Evolutionary conservation across 2,329 filamentous ascomycete species (phyloP).

Genomic region (Mollisia scopiformis): DNA sequence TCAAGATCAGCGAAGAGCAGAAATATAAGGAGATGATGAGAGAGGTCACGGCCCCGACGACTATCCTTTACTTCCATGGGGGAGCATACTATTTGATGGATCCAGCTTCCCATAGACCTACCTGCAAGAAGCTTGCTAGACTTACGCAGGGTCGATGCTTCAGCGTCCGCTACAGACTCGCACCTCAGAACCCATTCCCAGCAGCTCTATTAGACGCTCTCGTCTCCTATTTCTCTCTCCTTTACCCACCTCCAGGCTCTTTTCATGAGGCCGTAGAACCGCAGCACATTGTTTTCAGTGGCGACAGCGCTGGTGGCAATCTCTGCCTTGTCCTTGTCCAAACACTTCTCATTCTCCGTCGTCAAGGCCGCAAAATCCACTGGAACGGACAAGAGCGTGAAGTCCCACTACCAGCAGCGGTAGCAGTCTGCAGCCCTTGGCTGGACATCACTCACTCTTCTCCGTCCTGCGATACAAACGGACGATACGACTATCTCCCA

Average conservation of each 20-base stretch:
- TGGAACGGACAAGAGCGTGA: constrained; percentile 64
- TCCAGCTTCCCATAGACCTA: constrained; percentile 65
- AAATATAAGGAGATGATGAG: constrained; percentile 70
- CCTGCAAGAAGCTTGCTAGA: constrained; percentile 64
- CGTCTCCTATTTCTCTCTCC: constrained; percentile 65
- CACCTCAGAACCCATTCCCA: constrained; percentile 76
- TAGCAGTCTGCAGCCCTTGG: constrained; percentile 69
- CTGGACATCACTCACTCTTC: constrained; percentile 68
- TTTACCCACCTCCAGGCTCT: constrained; percentile 71
- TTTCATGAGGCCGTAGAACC: constrained; percentile 68
- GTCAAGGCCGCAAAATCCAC: constrained; percentile 48
- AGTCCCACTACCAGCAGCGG: constrained; percentile 68
- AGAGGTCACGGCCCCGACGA: constrained; percentile 65
- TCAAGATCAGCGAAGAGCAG: constrained; percentile 61
- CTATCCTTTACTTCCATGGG: constrained; percentile 75
- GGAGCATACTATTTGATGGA: constrained; percentile 77
- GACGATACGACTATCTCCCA: constrained; percentile 66
- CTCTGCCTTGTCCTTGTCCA: constrained; percentile 69
- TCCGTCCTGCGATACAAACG: constrained; percentile 55
- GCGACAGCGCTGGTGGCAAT: constrained; percentile 76
- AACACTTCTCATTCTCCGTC: constrained; percentile 65
- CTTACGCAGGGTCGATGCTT: constrained; percentile 64
- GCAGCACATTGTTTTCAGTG: constrained; percentile 69
- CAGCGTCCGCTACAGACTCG: constrained; percentile 70
- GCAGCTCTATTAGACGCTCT: constrained; percentile 74